Conservation (phyloP, 257 asterid species). For the Coffea eugenioides region DNA sequence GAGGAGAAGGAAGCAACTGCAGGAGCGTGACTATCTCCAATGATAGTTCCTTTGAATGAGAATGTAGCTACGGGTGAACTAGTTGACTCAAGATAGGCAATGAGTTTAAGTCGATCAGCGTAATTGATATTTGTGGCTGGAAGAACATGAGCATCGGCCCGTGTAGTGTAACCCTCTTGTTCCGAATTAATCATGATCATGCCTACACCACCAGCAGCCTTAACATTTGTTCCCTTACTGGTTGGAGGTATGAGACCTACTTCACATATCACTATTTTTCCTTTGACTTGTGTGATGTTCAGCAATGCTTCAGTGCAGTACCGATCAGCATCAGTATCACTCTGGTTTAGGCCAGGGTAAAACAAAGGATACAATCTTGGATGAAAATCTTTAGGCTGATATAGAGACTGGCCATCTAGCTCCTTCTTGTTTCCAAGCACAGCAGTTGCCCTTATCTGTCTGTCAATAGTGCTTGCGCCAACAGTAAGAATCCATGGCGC, state of each 20-base stretch:
- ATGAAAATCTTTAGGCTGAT: slow-evolving; percentile 12
- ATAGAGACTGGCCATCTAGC: slow-evolving; percentile 6
- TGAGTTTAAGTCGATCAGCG: slow-evolving; percentile 1
- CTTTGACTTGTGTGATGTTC: neutral
- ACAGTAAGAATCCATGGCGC: slow-evolving; percentile 24
- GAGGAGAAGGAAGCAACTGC: slow-evolving; percentile 13
- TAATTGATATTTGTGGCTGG: slow-evolving; percentile 18
- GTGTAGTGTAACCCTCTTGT: neutral
- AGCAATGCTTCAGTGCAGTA: neutral
- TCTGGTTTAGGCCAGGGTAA: neutral
- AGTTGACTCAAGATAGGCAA: neutral
- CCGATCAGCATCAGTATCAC: neutral
- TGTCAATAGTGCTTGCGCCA: slow-evolving; percentile 12
- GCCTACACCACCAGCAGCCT: slow-evolving; percentile 17
- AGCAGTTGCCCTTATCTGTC: slow-evolving; percentile 16
- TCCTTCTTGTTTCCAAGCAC: slow-evolving; percentile 11
- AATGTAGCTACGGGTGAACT: slow-evolving; percentile 4
- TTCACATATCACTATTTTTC: slow-evolving; percentile 15
- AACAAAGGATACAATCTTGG: neutral
- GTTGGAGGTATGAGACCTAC: neutral
- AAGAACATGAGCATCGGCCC: slow-evolving; percentile 6
- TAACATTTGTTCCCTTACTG: neutral
- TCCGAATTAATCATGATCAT: slow-evolving; percentile 5
- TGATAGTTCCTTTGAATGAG: slow-evolving; percentile 16
- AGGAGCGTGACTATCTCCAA: slow-evolving; percentile 18